phyloP scores from a whole-genome alignment of 257 asterid genomes.

The Solanum paucissectum region DNA sequence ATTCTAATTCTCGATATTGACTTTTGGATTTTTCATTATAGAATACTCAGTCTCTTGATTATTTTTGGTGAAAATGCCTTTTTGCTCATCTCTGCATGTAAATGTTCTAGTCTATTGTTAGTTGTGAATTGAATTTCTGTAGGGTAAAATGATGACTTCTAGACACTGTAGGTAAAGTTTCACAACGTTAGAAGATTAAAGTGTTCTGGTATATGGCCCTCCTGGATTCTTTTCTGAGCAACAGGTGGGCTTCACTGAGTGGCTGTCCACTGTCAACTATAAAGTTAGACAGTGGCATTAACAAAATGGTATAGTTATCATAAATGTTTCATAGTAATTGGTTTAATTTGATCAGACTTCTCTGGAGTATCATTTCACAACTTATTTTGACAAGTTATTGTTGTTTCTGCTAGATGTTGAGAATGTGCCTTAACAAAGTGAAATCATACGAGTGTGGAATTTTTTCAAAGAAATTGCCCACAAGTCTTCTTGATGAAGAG shows the following conservation, averaged over 20 bases:
- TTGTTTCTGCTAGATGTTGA: background rate
- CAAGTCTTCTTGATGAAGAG: background rate
- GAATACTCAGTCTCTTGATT: background rate
- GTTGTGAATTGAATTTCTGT: background rate
- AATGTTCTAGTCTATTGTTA: background rate
- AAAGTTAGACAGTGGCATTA: background rate
- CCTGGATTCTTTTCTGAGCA: background rate
- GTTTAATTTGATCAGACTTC: background rate
- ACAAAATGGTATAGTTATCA: background rate
- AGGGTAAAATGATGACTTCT: background rate
- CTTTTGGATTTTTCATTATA: background rate
- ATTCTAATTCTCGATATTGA: background rate
- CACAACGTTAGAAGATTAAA: background rate
- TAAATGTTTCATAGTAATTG: background rate
- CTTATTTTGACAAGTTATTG: background rate
- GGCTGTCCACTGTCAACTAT: background rate
- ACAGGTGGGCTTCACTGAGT: background rate
- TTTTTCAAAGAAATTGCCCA: background rate
- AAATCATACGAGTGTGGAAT: background rate
- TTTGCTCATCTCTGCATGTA: background rate
- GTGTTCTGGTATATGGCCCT: background rate
- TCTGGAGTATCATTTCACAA: background rate
- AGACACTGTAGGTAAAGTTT: background rate
- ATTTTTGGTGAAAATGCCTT: background rate
- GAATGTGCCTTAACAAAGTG: background rate